Conservation (phyloP, 345 rosid species). For the Punica granatum region DNA sequence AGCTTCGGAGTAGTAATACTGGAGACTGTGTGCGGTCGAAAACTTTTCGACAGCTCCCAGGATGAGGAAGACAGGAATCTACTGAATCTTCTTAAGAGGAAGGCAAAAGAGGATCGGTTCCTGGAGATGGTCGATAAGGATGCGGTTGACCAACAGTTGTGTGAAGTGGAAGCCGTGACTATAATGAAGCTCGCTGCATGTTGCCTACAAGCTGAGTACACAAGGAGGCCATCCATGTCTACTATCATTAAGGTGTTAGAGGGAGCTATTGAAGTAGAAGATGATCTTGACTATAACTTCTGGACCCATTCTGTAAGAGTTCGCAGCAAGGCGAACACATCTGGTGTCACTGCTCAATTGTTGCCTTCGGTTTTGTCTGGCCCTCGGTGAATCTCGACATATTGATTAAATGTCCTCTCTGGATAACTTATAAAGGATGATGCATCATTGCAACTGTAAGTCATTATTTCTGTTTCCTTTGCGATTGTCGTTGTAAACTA, state of each 20-base stretch:
- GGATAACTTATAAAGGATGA: no score
- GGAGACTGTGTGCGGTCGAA: slow-evolving; percentile 20
- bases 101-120: slow-evolving; percentile 9
- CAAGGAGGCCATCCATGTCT: slow-evolving; percentile 14
- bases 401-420: neutral
- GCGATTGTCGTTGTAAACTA: no score
- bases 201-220: slow-evolving; percentile 28
- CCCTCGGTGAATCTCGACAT: neutral
- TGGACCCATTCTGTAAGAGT: neutral
- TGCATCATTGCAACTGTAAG: no score
- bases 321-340: neutral
- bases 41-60: slow-evolving; percentile 14
- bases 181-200: slow-evolving; percentile 29
- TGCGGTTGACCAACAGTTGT: slow-evolving; percentile 17
- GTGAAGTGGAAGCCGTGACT: slow-evolving; percentile 10
- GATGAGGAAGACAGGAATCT: slow-evolving; percentile 19
- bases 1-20: slow-evolving; percentile 30
- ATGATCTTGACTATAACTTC: slow-evolving; percentile 1
- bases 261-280: neutral
- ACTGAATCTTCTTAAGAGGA: no score
- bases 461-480: no score
- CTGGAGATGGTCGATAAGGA: slow-evolving; percentile 14
- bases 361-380: slow-evolving; percentile 3
- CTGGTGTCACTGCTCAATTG: neutral
- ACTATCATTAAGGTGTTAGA: slow-evolving; percentile 18